A percentile compares a stretch with the other conserved stretches of the same genome.
Evolutionary conservation across 2,329 filamentous ascomycete genomes (phyloP).

Genomic region (Curvularia verruculosa): DNA sequence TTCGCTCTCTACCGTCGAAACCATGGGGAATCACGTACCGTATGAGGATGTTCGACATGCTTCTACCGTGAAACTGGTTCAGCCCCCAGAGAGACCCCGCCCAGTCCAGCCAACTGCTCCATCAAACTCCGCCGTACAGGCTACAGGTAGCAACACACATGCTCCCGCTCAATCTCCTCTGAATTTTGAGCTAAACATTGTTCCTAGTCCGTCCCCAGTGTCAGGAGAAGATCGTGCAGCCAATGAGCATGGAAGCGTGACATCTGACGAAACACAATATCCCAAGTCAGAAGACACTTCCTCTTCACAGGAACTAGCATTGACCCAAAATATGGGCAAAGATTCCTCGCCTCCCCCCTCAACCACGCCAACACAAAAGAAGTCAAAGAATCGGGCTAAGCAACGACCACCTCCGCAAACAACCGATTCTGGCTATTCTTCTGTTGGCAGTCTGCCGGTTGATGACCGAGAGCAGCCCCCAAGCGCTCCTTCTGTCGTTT

Average conservation of each 20-base stretch:
- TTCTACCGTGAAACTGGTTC: conserved; percentile 12
- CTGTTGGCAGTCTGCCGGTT: conserved; percentile 39
- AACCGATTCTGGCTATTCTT: conserved; percentile 50
- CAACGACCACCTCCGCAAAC: conserved; percentile 38
- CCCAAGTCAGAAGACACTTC: conserved; percentile 20
- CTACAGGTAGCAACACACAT: conserved; percentile 26
- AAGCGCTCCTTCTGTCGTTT: conserved; percentile 9
- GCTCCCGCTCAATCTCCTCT: conserved; percentile 31
- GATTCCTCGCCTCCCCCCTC: conserved; percentile 11
- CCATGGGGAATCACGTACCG: not conserved
- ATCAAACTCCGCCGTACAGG: conserved; percentile 10
- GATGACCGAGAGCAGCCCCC: conserved; percentile 18
- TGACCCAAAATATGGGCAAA: conserved; percentile 14
- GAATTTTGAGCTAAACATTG: conserved; percentile 40
- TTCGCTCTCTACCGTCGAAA: conserved; percentile 17
- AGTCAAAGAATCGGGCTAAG: conserved; percentile 8
- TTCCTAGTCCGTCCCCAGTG: conserved; percentile 32
- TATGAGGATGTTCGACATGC: not conserved
- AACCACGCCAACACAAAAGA: conserved; percentile 2
- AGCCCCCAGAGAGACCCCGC: not conserved
- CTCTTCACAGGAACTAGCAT: conserved; percentile 33
- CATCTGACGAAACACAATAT: not conserved
- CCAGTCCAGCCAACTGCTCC: conserved; percentile 6
- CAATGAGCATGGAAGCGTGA: conserved; percentile 9
- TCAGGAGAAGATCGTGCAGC: not conserved